Conservation (phyloP, 352 stramenopile species). For the Globisporangium middletonii region DNA sequence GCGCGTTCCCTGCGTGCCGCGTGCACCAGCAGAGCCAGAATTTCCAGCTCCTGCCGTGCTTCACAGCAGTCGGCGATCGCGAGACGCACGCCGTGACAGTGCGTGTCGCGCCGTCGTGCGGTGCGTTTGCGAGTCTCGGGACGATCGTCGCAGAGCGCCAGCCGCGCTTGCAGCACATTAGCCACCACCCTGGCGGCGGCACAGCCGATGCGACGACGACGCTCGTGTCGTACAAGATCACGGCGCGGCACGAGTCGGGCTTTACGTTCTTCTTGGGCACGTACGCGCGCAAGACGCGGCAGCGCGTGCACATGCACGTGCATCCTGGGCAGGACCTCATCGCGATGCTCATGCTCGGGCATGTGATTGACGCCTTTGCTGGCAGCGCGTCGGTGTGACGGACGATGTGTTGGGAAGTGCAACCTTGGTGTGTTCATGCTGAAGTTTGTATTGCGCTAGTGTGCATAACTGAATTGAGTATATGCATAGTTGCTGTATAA, state of each 20-base stretch:
- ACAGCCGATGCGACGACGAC: background rate
- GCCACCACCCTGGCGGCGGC: too few species aligned
- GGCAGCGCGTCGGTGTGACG: background rate
- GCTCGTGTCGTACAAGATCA: slow-evolving; percentile 16
- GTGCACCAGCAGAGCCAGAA: slow-evolving; percentile 19
- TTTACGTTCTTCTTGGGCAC: slow-evolving; percentile 25
- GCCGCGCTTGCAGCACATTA: background rate
- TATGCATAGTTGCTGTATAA: too few species aligned
- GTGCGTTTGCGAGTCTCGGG: slow-evolving; percentile 15
- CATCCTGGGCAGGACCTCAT: slow-evolving; percentile 22
- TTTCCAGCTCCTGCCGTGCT: slow-evolving; percentile 19
- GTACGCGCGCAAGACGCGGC: slow-evolving; percentile 15
- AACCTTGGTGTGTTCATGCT: background rate
- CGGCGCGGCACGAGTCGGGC: slow-evolving; percentile 12
- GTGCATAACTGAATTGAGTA: too few species aligned
- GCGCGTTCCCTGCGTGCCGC: slow-evolving; percentile 20
- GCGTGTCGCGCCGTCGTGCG: slow-evolving; percentile 13
- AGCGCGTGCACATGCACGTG: slow-evolving; percentile 12
- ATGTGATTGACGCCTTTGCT: slow-evolving; percentile 17
- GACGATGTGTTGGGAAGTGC: background rate
- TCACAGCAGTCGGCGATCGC: slow-evolving; percentile 12
- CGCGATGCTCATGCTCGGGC: slow-evolving; percentile 20
- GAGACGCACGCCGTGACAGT: slow-evolving; percentile 10
- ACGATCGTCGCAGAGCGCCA: slow-evolving; percentile 11
- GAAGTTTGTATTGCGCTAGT: background rate